These are phyloP conservation scores for Sechiopsis laciniata DNA, from an alignment of 306 rosid species.

Conservation along the genomic window DNA sequence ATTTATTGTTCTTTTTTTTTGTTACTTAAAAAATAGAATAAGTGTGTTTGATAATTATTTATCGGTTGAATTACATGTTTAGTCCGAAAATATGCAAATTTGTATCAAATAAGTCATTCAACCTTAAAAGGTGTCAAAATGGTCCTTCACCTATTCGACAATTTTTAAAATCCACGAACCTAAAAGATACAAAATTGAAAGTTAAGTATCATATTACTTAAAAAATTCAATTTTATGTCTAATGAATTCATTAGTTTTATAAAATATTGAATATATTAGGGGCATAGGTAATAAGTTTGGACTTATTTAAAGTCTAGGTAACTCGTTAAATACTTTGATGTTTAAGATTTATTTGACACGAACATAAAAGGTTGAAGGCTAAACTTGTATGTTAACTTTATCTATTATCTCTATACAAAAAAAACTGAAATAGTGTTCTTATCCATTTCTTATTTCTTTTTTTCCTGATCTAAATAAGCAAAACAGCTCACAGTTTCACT, in stretches of 20 bases:
- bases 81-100: neutral
- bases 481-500: neutral
- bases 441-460: neutral
- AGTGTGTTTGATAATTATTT: neutral
- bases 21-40: neutral
- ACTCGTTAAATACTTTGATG: neutral
- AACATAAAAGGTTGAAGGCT: neutral
- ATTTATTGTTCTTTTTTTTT: neutral
- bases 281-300: too few species aligned
- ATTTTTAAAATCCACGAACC: too few species aligned
- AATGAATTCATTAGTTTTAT: too few species aligned
- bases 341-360: neutral
- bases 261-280: neutral
- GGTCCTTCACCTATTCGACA: neutral
- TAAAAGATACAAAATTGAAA: too few species aligned
- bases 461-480: neutral
- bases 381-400: neutral
- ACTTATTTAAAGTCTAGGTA: too few species aligned
- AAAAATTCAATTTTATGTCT: neutral
- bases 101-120: neutral
- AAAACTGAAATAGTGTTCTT: neutral
- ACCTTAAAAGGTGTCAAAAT: neutral
- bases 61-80: neutral
- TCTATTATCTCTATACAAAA: neutral
- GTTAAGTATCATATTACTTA: too few species aligned